A percentile compares a stretch with the other conserved stretches of the same genome.
Conservation (phyloP, 1,284 basidiomycete species). For the Pseudozyma sp. region DNA sequence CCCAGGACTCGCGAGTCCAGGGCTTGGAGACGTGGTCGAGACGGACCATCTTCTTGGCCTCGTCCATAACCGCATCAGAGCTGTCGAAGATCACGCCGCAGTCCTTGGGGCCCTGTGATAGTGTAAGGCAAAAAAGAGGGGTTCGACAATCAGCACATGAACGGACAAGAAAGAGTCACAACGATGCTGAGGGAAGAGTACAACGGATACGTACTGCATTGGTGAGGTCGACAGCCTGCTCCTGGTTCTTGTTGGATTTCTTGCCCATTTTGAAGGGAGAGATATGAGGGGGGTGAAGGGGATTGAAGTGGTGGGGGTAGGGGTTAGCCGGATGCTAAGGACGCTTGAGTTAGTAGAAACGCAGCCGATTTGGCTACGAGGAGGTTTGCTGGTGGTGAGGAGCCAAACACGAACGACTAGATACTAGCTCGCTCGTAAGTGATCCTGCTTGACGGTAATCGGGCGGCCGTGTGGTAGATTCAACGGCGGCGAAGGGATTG, state of each 20-base stretch:
- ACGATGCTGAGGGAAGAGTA: not conserved
- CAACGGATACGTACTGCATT: conserved; percentile 36
- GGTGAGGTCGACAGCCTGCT: conserved; percentile 49
- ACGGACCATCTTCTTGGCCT: conserved; percentile 54
- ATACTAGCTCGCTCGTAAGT: conserved; percentile 35
- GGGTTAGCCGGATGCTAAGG: conserved; percentile 31
- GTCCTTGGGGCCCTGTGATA: conserved; percentile 53
- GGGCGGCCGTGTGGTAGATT: conserved; percentile 33
- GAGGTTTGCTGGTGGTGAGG: conserved; percentile 33
- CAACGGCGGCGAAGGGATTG: conserved; percentile 31
- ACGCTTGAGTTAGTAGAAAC: conserved; percentile 25
- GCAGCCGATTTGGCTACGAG: conserved; percentile 37
- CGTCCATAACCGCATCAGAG: conserved; percentile 55
- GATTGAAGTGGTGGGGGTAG: conserved; percentile 5
- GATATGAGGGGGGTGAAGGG: conserved; percentile 14
- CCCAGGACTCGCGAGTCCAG: conserved; percentile 65
- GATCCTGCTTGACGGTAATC: conserved; percentile 13
- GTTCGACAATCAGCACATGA: not conserved
- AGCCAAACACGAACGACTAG: conserved; percentile 43
- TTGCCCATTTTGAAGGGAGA: conserved; percentile 51
- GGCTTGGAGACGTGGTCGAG: conserved; percentile 63
- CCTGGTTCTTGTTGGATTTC: conserved; percentile 55
- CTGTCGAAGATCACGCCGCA: conserved; percentile 62
- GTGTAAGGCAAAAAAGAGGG: not conserved
- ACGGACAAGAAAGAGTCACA: not conserved